Conservation (phyloP, 2,329 filamentous ascomycete species). For the Fusarium citri region DNA sequence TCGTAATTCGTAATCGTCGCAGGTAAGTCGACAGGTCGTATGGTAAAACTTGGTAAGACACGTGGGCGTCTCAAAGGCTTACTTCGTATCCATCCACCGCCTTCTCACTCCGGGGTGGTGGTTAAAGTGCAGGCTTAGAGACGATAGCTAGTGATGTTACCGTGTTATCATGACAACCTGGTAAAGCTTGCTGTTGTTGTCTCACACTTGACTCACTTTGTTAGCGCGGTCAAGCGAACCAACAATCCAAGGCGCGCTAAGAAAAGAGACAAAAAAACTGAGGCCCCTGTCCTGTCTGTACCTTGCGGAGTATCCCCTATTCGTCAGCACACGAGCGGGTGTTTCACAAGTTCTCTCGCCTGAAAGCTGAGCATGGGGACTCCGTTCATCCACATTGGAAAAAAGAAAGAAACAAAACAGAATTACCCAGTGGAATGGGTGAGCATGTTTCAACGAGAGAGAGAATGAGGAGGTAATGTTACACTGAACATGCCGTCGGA, state of each 20-base stretch:
- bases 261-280: neutral
- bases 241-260: neutral
- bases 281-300: neutral
- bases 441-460: neutral
- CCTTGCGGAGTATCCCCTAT: neutral
- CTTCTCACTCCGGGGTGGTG: neutral
- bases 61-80: neutral
- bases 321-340: neutral
- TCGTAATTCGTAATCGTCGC: neutral
- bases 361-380: neutral
- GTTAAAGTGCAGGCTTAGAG: neutral
- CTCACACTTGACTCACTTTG: neutral
- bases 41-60: neutral
- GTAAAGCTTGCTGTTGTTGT: neutral
- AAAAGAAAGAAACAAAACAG: neutral
- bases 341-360: neutral
- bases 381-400: neutral
- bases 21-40: neutral
- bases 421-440: neutral
- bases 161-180: neutral
- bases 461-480: neutral
- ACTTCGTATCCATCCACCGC: neutral
- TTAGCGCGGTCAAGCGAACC: neutral
- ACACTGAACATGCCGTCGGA: neutral
- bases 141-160: neutral